These are phyloP conservation scores for Russula olivacea DNA, from an alignment of 768 basidiomycete genomes.

Conservation along the genomic window DNA sequence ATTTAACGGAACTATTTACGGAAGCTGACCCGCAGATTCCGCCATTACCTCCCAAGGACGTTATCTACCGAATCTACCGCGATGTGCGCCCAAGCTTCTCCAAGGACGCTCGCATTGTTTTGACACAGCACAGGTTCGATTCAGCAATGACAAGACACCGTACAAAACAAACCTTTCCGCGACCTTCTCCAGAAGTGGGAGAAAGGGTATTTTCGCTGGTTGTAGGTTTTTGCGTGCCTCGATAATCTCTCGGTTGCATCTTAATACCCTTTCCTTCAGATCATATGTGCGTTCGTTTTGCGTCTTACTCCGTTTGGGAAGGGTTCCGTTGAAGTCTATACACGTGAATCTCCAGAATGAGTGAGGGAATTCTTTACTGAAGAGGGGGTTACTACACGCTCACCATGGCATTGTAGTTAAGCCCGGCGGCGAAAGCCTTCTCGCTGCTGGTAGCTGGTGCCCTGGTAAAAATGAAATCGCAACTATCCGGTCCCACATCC, in stretches of 20 bases:
- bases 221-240: constrained; percentile 46
- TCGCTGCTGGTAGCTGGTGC: constrained; percentile 80
- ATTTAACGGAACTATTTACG: constrained; percentile 57
- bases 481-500: constrained; percentile 70
- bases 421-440: constrained; percentile 57
- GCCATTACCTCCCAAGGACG: constrained; percentile 82
- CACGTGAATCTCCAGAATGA: constrained; percentile 25
- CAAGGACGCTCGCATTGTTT: background rate
- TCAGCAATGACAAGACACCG: constrained; percentile 92
- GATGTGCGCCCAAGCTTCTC: constrained; percentile 49
- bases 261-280: constrained; percentile 36
- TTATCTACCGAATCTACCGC: constrained; percentile 88
- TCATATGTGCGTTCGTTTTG: constrained; percentile 46
- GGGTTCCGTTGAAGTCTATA: background rate
- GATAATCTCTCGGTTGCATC: background rate
- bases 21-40: constrained; percentile 82
- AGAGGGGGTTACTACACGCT: background rate
- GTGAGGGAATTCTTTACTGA: constrained; percentile 21
- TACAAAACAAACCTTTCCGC: constrained; percentile 83
- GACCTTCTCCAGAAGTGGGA: constrained; percentile 80
- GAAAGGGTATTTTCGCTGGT: constrained; percentile 84
- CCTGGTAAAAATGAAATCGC: constrained; percentile 74
- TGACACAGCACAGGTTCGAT: constrained; percentile 54
- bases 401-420: constrained; percentile 41
- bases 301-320: background rate